These are phyloP conservation scores for Coelastrella sp. DNA, from an alignment of 139 green algal genomes.

Conservation along the genomic window DNA sequence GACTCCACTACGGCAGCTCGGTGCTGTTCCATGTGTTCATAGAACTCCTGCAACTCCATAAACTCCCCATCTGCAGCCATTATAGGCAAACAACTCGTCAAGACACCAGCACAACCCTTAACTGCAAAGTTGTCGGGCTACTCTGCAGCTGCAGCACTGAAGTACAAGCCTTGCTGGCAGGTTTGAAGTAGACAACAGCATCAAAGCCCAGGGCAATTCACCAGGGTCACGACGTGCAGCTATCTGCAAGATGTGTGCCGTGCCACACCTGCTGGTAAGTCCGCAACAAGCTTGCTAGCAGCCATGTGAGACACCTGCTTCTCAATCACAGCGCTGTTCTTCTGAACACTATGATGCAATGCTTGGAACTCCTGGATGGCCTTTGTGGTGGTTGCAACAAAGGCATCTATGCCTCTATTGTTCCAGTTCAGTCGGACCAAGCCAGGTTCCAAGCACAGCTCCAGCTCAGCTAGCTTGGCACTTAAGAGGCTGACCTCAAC, in stretches of 20 bases:
- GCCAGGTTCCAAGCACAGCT: conserved; percentile 78
- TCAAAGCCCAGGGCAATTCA: no score
- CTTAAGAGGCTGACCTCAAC: conserved; percentile 81
- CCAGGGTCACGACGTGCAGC: no score
- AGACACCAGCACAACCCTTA: not conserved
- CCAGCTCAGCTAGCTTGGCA: conserved; percentile 74
- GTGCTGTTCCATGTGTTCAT: conserved; percentile 81
- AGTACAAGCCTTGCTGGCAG: no score
- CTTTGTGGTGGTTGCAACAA: conserved; percentile 81
- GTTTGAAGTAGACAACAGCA: no score
- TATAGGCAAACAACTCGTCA: not conserved
- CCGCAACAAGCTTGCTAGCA: conserved; percentile 52
- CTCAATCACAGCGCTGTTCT: conserved; percentile 87
- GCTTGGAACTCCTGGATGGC: conserved; percentile 67
- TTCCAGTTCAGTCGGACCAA: conserved; percentile 93
- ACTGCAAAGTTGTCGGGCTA: no score
- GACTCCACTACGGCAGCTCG: conserved; percentile 76
- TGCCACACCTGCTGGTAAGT: conserved; percentile 47
- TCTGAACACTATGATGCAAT: conserved; percentile 53
- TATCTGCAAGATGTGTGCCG: not conserved
- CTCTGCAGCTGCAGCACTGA: no score
- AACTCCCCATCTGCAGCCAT: conserved; percentile 54
- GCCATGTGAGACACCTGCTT: conserved; percentile 79
- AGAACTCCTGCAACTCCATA: conserved; percentile 84
- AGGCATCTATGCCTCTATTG: conserved; percentile 88